Percentiles rank a stretch among this genome's conserved stretches.
Evolutionary conservation across 495 filamentous ascomycete species (phyloP).

Genomic region (Cenococcum geophilum): DNA sequence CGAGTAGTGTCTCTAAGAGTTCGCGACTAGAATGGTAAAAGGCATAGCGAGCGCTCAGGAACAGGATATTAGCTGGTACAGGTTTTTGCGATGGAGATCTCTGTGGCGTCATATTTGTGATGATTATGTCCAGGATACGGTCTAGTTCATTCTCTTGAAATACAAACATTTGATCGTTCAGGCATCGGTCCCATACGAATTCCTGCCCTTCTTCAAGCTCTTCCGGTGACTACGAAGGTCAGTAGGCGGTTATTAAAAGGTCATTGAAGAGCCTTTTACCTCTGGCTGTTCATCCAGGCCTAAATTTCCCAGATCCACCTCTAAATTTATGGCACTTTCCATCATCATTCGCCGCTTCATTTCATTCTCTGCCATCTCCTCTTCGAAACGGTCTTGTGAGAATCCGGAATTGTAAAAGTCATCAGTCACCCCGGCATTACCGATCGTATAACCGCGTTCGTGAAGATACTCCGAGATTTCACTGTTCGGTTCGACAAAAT

Average conservation of each 20-base stretch:
- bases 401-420: conserved; percentile 95
- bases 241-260: conserved; percentile 7
- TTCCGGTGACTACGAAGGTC: conserved; percentile 56
- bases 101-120: conserved; percentile 97
- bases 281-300: conserved; percentile 95
- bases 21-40: conserved; percentile 92
- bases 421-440: conserved; percentile 75
- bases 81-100: conserved; percentile 93
- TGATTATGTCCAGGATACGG: conserved; percentile 86
- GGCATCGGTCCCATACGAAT: conserved; percentile 93
- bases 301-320: conserved; percentile 93
- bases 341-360: conserved; percentile 98
- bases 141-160: conserved; percentile 92
- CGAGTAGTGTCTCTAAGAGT: conserved; percentile 69
- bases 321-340: conserved; percentile 95
- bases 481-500: conserved; percentile 89
- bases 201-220: conserved; percentile 88
- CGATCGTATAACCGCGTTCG: conserved; percentile 87
- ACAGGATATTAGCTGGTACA: conserved; percentile 93
- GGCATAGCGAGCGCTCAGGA: conserved; percentile 90
- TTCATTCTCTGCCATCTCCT: conserved; percentile 95
- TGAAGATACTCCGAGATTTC: conserved; percentile 94
- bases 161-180: conserved; percentile 99
- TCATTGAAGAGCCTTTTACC: conserved; percentile 45
- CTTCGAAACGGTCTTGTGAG: conserved; percentile 89